Conservation (phyloP, 345 rosid species). For the sweet orange (Citrus sinensis) region DVS_A1.0 CM039169.1:7588501-7589000, state of each 20-base stretch:
- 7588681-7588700: constrained; percentile 88
- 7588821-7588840: constrained; percentile 55
- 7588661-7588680: constrained; percentile 90
- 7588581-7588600: constrained; percentile 39
- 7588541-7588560: neutral
- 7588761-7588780: constrained; percentile 64
- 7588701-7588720: constrained; percentile 79
- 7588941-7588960: neutral
- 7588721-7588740: constrained; percentile 63
- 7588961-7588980: neutral
- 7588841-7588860: constrained; percentile 65
- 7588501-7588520: neutral
- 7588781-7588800: constrained; percentile 75
- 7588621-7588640: constrained; percentile 75
- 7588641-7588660: constrained; percentile 74
- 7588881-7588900: constrained; percentile 78
- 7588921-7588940: neutral
- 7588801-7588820: constrained; percentile 63
- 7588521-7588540: neutral
- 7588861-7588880: constrained; percentile 84
- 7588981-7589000: constrained; percentile 54
- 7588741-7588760: constrained; percentile 79
- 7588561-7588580: neutral
- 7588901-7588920: constrained; percentile 1
- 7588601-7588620: constrained; percentile 73